A percentile compares a stretch with the other conserved stretches of the same genome.
Evolutionary conservation across 2,329 filamentous ascomycete species (phyloP).

Genomic region (Trichoderma hamatum): DNA sequence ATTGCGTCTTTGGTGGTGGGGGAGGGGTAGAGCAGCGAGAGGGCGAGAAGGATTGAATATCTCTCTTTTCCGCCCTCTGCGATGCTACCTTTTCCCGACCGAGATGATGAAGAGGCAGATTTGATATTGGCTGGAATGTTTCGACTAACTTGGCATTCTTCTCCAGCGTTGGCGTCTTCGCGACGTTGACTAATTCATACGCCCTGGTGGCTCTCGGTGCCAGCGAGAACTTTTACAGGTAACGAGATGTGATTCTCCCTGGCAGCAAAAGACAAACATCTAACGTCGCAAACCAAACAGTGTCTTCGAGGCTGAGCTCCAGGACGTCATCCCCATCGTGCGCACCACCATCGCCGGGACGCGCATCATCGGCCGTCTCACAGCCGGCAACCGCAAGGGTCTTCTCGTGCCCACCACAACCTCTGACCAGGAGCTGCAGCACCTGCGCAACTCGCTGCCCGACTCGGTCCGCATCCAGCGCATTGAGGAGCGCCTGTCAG

Average conservation of each 20-base stretch:
- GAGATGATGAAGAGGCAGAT: not conserved
- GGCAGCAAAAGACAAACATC: not conserved
- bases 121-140: not conserved
- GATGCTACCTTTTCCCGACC: not conserved
- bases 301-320: constrained; percentile 95
- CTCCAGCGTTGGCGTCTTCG: constrained; percentile 88
- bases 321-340: constrained; percentile 96
- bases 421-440: constrained; percentile 96
- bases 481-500: constrained; percentile 95
- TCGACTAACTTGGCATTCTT: constrained; percentile 21
- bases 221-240: constrained; percentile 98
- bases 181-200: constrained; percentile 96
- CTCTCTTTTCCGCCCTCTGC: not conserved
- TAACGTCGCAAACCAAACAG: constrained; percentile 45
- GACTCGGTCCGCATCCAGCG: constrained; percentile 92
- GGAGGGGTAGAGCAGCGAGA: not conserved
- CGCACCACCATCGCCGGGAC: constrained; percentile 96
- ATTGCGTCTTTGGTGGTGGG: not conserved
- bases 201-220: constrained; percentile 91
- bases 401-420: constrained; percentile 95
- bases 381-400: constrained; percentile 94
- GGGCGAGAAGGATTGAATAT: not conserved
- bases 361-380: constrained; percentile 92
- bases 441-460: constrained; percentile 91
- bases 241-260: constrained; percentile 27